Base-by-base conservation (phyloP, 495 filamentous ascomycete genomes). In the Penicillium salamii region DNA sequence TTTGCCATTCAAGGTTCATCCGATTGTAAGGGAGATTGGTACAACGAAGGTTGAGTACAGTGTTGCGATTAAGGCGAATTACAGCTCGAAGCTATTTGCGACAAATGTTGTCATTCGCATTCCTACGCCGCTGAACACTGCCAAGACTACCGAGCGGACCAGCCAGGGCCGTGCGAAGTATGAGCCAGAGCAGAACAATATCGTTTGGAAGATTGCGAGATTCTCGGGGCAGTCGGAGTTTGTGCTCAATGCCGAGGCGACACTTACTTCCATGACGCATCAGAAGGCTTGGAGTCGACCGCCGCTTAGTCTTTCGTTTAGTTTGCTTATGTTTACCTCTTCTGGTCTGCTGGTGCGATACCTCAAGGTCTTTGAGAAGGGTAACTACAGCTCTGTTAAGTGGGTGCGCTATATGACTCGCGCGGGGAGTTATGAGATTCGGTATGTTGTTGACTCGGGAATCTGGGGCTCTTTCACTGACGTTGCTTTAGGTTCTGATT, bases 321-420 rank as follows among this genome's bases (percentile, higher is more conserved):
- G 84, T 47, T 68, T 99, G 57, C 74, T 99, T 57, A 99, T 99
- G 95, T 99, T 99, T 69, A 99, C 95, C 29, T 91, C 87, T 61
- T 89, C 84, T 1, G 95, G 93, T 13, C 67, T 99, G 58, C 63
- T 99, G 54, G 95, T 99, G 41, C 72, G 95, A 34, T 99, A 99
- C 70, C 72, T 99, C 50, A 99, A 99, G 75, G 95, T 99, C 20
- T 99, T 99, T 74, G 95, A 99, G 78, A 99, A 99, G 83, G 90
- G 79, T 65, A 97, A 97, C 71, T 99, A 99, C 64, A 91, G 87
- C 48, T 95, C 88, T 57, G 95, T 99, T 8, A 99, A 99, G 64
- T 99, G 95, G 95, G 95, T 99, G 55, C 75, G 95, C 59, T 99
- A 99, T 71, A 99, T 99, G 95, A 99, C 95, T 23, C 79, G 95